A percentile compares a stretch with the other conserved stretches of the same genome.
These are phyloP conservation scores for Apiotrichum porosum DNA, from an alignment of 1,284 basidiomycete species.

Conservation along the genomic window DNA sequence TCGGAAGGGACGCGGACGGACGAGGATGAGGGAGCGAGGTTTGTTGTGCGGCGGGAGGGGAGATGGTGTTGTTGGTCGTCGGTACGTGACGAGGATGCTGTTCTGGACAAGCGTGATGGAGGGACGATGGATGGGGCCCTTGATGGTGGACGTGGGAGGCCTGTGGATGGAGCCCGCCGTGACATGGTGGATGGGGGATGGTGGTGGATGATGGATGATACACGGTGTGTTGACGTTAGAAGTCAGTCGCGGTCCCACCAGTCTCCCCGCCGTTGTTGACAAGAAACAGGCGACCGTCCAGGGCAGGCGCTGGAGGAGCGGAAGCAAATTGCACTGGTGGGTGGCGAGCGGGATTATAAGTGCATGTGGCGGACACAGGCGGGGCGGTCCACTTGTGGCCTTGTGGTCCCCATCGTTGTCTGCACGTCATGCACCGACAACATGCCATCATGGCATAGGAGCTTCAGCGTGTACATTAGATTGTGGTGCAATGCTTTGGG, in stretches of 20 bases:
- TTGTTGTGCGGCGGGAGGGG: constrained; percentile 22
- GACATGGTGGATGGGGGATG: constrained; percentile 26
- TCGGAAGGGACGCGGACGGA: constrained; percentile 9
- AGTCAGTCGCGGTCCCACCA: constrained; percentile 4
- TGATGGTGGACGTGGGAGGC: background rate
- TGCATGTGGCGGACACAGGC: no score
- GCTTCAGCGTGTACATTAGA: no score
- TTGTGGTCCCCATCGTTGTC: constrained; percentile 3
- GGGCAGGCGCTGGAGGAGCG: no score
- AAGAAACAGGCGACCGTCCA: no score
- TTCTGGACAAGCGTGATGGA: background rate
- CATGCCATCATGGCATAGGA: no score
- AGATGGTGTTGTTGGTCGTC: constrained; percentile 26
- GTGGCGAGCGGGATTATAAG: no score
- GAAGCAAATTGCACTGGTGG: no score
- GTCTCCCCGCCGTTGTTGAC: no score
- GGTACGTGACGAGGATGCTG: constrained; percentile 14
- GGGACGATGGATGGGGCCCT: no score
- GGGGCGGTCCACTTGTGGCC: background rate
- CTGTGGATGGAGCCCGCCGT: constrained; percentile 18
- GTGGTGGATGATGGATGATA: background rate
- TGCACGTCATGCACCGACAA: no score
- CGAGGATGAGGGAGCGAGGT: constrained; percentile 14
- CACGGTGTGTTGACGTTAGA: background rate
- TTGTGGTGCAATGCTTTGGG: no score